These are phyloP conservation scores for Thalassiosira sp. DNA, from an alignment of 352 stramenopile genomes.

Conservation along the genomic window DNA sequence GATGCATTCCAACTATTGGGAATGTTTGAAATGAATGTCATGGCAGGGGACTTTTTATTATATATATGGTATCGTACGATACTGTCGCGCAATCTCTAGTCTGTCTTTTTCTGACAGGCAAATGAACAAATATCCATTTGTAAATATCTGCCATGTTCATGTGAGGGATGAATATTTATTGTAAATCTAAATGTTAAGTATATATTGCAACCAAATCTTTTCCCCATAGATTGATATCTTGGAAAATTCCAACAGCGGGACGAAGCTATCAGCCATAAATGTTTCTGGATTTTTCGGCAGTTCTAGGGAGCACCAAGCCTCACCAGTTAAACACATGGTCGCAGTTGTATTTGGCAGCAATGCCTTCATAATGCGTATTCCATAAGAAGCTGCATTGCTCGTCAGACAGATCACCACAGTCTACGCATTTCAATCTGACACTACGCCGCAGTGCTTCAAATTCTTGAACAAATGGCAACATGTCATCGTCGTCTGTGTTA, in stretches of 20 bases:
- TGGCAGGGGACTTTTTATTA: background rate
- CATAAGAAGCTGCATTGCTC: constrained; percentile 55
- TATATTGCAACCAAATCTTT: too few relatives aligned
- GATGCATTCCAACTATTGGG: constrained; percentile 49
- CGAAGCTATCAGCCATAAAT: too few relatives aligned
- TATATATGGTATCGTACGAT: background rate
- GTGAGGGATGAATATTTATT: background rate
- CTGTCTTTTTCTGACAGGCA: too few relatives aligned
- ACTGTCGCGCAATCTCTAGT: background rate
- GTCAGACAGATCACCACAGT: constrained; percentile 51
- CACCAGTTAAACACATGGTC: constrained; percentile 56
- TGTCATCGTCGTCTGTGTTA: constrained; percentile 49
- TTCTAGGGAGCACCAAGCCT: constrained; percentile 3
- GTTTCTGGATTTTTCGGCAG: background rate
- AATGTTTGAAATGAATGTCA: constrained; percentile 39
- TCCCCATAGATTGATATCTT: too few relatives aligned
- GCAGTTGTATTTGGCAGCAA: constrained; percentile 59
- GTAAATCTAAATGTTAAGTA: too few relatives aligned
- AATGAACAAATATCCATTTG: background rate
- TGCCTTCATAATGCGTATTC: constrained; percentile 52
- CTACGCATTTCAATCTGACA: constrained; percentile 27
- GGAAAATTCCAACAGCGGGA: too few relatives aligned
- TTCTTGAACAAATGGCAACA: constrained; percentile 51
- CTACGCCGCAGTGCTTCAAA: constrained; percentile 48
- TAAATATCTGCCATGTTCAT: background rate